These are phyloP conservation scores for Endoconidiophora laricicola DNA, from an alignment of 2,329 filamentous ascomycete genomes.

Conservation along the genomic window DNA sequence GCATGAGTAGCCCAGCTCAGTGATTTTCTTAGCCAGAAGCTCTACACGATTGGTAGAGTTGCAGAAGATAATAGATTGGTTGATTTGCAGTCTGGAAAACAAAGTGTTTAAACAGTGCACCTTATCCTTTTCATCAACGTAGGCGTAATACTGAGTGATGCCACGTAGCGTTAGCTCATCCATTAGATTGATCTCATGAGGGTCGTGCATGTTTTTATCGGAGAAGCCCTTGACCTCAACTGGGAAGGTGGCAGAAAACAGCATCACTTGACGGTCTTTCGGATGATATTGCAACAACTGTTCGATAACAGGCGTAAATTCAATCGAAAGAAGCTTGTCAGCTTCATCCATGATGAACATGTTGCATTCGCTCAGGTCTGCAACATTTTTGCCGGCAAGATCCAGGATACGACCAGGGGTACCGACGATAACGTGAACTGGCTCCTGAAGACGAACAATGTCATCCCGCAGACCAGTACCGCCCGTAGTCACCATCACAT, in stretches of 20 bases:
- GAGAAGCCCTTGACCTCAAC: constrained; percentile 95
- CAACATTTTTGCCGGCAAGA: constrained; percentile 87
- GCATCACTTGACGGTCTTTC: constrained; percentile 96
- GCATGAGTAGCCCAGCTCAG: constrained; percentile 95
- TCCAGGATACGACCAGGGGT: constrained; percentile 94
- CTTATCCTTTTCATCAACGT: constrained; percentile 98
- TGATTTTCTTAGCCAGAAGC: constrained; percentile 96
- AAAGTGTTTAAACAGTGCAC: constrained; percentile 97
- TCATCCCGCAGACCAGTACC: constrained; percentile 91
- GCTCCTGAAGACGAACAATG: constrained; percentile 83
- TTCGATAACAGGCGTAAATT: constrained; percentile 96
- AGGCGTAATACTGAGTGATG: constrained; percentile 98
- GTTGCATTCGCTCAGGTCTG: constrained; percentile 86
- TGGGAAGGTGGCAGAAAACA: constrained; percentile 96
- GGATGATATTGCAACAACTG: constrained; percentile 90
- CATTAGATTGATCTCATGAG: constrained; percentile 99
- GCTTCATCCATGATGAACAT: constrained; percentile 99
- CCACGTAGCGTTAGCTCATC: constrained; percentile 94
- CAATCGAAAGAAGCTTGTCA: constrained; percentile 88
- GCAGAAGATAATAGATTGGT: constrained; percentile 99
- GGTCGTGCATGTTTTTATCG: constrained; percentile 91
- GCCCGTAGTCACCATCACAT: constrained; percentile 98
- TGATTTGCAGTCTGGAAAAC: constrained; percentile 98
- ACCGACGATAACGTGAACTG: constrained; percentile 94
- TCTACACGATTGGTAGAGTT: constrained; percentile 98